Base-by-base conservation (phyloP, 345 rosid species). In the Jatropha curcas region DNA sequence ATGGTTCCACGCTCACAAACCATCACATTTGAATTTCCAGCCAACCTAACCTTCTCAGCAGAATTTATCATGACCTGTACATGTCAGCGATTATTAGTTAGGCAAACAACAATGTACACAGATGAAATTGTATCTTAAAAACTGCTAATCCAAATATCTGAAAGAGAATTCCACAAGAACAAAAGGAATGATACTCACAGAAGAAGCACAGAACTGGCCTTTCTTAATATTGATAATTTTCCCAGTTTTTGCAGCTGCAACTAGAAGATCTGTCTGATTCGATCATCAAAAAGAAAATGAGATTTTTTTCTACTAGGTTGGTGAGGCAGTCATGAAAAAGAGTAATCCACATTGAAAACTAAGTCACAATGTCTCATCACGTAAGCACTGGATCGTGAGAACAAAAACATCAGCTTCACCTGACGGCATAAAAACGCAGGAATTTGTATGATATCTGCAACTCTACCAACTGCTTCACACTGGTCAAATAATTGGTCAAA, bases 401-500 rank as follows among this genome's bases (percentile, higher is more conserved):
- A n/a, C n/a, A n/a, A n/a, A n/a, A n/a, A n/a, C 25, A 39, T 20
- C n/a, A 69, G 77, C 27, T 63, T 71, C 71, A 86, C 98, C 99
- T 95, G 99, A 60, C 97, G 98, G 80, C 99, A 92, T 67, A 92
- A 84, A 74, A 95, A 95, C 75, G 98, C 97, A 41, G 99, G 99
- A 76, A 95, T 95, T 84, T 92, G 98, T 80, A 95, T 89, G 70
- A 94, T 87, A 82, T 95, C 99, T 51, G 94, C 98, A 76, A 92
- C 95, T 86, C 72, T 85, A 43, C 96, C 94, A 39, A 89, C 98
- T 60, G 78, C 81, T 80, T 90, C 98, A 80, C 99, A 95, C 98
- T 92, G 85, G 63, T 58, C 34, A 72, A 71, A 72, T 50, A 71
- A 61, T n/a, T n/a, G n/a, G n/a, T n/a, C n/a, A n/a, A n/a, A n/a